Conservation (phyloP, 1,284 basidiomycete genomes). For the Leccinum insigne region DNA sequence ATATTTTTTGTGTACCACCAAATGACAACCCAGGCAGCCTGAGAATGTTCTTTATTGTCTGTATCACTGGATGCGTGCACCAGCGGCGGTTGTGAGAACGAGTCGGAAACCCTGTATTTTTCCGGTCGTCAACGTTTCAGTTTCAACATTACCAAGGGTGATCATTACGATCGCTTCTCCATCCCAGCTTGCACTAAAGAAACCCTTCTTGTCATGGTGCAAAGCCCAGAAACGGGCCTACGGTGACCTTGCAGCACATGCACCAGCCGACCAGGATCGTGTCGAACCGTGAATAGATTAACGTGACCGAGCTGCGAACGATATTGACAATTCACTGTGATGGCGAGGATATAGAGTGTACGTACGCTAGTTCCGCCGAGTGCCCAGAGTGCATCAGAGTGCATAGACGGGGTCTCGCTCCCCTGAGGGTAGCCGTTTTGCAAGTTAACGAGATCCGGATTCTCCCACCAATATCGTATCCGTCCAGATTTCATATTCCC, state of each 20-base stretch:
- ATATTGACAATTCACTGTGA: constrained; percentile 14
- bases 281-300: constrained; percentile 91
- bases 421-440: constrained; percentile 32
- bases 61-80: no score
- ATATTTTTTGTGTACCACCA: no score
- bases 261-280: constrained; percentile 83
- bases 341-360: constrained; percentile 15
- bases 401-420: constrained; percentile 65
- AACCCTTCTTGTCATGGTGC: constrained; percentile 76
- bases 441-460: constrained; percentile 44
- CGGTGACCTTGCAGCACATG: constrained; percentile 77
- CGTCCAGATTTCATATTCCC: constrained; percentile 91
- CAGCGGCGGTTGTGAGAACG: no score
- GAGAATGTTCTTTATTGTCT: no score
- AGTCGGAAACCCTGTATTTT: no score
- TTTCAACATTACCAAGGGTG: constrained; percentile 1
- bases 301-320: constrained; percentile 72
- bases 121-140: no score
- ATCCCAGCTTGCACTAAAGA: constrained; percentile 96
- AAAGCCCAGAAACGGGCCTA: constrained; percentile 85
- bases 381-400: constrained; percentile 90
- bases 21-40: no score
- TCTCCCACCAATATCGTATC: constrained; percentile 90
- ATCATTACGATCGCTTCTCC: constrained; percentile 80
- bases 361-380: constrained; percentile 83